These are phyloP conservation scores for Gymnopus androsaceus DNA, from an alignment of 1,284 basidiomycete genomes.

Conservation along the genomic window DNA sequence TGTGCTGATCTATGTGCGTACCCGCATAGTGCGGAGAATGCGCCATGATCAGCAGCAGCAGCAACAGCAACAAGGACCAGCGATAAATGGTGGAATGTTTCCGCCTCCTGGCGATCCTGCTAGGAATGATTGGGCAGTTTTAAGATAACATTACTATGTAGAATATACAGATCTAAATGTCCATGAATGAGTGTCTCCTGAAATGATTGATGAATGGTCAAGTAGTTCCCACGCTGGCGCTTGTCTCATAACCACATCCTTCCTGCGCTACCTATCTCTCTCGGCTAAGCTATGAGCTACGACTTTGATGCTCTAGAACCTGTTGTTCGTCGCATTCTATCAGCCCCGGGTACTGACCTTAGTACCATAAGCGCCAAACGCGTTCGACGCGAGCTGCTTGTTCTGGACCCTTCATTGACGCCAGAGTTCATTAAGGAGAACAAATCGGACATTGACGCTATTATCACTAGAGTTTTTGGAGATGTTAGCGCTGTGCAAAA, in stretches of 20 bases:
- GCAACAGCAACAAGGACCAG: conserved; percentile 29
- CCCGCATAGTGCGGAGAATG: conserved; percentile 68
- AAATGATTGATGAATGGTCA: not conserved
- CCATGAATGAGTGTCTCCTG: too few relatives aligned
- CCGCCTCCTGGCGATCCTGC: conserved; percentile 66
- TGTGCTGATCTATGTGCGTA: conserved; percentile 69
- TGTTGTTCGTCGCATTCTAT: conserved; percentile 65
- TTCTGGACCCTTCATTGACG: conserved; percentile 52
- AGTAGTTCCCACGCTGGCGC: not conserved
- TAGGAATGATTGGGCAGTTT: conserved; percentile 64
- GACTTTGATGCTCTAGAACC: conserved; percentile 54
- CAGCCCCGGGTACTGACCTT: conserved; percentile 70
- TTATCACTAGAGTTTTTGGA: conserved; percentile 65
- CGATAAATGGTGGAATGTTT: conserved; percentile 45
- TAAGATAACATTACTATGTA: conserved; percentile 41
- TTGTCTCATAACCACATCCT: not conserved
- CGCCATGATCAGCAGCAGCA: conserved; percentile 53
- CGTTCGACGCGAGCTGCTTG: conserved; percentile 66
- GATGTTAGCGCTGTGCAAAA: conserved; percentile 46
- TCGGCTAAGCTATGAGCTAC: conserved; percentile 36
- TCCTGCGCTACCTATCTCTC: not conserved
- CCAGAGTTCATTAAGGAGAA: conserved; percentile 57
- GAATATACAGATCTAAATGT: conserved; percentile 13
- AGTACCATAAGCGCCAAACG: conserved; percentile 75
- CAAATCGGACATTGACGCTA: conserved; percentile 56